Conservation (phyloP, 1,284 basidiomycete species). For the Austroboletus rostrupii region DNA sequence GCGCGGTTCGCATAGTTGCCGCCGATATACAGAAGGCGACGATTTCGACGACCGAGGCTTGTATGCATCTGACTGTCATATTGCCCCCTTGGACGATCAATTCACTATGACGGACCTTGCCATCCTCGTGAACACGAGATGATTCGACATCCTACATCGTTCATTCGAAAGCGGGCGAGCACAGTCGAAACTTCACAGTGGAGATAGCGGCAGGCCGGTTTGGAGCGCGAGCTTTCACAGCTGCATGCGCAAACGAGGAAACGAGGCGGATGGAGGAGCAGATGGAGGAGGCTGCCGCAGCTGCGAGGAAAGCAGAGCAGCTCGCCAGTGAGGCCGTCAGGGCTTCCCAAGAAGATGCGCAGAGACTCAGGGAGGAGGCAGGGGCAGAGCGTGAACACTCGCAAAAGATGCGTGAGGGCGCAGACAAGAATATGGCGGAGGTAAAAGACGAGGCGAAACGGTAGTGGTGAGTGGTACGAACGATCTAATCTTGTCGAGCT, state of each 20-base stretch:
- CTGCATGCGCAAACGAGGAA: not conserved
- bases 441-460: conserved; percentile 16
- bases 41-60: conserved; percentile 36
- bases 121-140: conserved; percentile 27
- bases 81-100: conserved; percentile 29
- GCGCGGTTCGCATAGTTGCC: conserved; percentile 26
- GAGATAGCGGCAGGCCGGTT: conserved; percentile 29
- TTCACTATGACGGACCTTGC: conserved; percentile 32
- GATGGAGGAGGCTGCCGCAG: not conserved
- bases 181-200: conserved; percentile 29
- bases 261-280: not conserved
- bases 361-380: conserved; percentile 6
- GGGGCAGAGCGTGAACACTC: too few relatives aligned
- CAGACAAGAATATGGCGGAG: conserved; percentile 11
- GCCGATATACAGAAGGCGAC: conserved; percentile 20
- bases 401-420: too few relatives aligned
- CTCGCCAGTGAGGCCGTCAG: conserved; percentile 18
- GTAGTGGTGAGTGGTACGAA: too few relatives aligned
- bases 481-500: too few relatives aligned
- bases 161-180: conserved; percentile 34
- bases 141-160: conserved; percentile 33
- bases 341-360: conserved; percentile 25
- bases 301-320: not conserved
- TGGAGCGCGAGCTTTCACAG: conserved; percentile 11
- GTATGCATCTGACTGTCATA: conserved; percentile 34